A percentile compares a stretch with the other conserved stretches of the same genome.
These are phyloP conservation scores for Spencermartinsiella europaea DNA, from an alignment of 805 yeast genomes.

Conservation along the genomic window DNA sequence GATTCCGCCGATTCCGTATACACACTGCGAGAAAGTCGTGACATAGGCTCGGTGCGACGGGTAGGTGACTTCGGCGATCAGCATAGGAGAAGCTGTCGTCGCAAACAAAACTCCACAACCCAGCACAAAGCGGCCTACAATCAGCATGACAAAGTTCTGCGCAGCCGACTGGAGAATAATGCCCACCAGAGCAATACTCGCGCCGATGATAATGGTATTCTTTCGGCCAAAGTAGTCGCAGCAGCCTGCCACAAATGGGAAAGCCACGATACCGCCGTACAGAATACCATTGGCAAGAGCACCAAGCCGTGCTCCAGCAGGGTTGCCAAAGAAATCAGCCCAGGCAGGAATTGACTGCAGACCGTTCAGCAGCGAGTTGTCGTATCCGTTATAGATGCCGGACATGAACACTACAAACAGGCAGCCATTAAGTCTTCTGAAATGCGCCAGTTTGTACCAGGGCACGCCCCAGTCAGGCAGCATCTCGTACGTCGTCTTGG, in stretches of 20 bases:
- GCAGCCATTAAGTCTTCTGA: constrained; percentile 11
- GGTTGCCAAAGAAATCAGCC: constrained; percentile 12
- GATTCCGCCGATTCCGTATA: constrained; percentile 64
- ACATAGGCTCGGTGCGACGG: constrained; percentile 56
- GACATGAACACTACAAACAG: constrained; percentile 13
- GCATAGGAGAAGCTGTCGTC: constrained; percentile 76
- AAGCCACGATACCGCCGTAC: constrained; percentile 57
- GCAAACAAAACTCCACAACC: constrained; percentile 72
- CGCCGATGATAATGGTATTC: constrained; percentile 50
- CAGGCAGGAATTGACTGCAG: constrained; percentile 23
- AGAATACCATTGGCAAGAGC: constrained; percentile 11
- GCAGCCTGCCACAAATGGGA: constrained; percentile 49
- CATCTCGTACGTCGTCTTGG: background rate
- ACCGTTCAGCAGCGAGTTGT: constrained; percentile 16
- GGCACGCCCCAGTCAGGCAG: constrained; percentile 6
- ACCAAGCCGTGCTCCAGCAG: constrained; percentile 8
- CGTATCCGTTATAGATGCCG: constrained; percentile 13
- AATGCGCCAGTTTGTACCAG: constrained; percentile 2
- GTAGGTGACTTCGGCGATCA: constrained; percentile 71
- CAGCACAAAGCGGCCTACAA: constrained; percentile 62
- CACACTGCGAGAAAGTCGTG: constrained; percentile 62
- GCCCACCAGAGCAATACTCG: constrained; percentile 52
- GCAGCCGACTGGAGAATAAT: constrained; percentile 42
- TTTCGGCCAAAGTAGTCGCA: constrained; percentile 65
- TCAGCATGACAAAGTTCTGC: constrained; percentile 54